Conservation (phyloP, 2,329 filamentous ascomycete genomes). For the Monosporascus sp. region DNA sequence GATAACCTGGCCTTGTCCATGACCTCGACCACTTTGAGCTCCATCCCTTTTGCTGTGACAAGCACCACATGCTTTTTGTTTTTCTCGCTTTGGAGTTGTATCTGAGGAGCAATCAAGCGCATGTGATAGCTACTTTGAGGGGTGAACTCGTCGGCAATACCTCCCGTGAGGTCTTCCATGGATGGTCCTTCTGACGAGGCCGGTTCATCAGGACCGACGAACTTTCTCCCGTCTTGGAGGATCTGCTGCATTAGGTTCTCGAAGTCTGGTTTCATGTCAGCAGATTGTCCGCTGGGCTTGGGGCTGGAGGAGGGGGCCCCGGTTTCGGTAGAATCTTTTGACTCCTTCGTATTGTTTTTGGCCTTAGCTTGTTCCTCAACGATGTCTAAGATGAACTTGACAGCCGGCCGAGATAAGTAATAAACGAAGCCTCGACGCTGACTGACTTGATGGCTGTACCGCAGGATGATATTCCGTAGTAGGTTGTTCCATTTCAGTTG, state of each 20-base stretch:
- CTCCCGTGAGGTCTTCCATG: conserved; percentile 61
- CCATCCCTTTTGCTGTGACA: conserved; percentile 96
- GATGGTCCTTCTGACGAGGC: conserved; percentile 30
- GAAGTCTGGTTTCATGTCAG: conserved; percentile 59
- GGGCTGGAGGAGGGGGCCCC: conserved; percentile 26
- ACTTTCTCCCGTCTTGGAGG: conserved; percentile 75
- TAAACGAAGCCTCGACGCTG: conserved; percentile 95
- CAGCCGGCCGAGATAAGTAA: conserved; percentile 89
- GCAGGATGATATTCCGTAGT: conserved; percentile 88
- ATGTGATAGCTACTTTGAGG: conserved; percentile 93
- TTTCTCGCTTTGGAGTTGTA: conserved; percentile 97
- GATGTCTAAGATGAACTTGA: conserved; percentile 97
- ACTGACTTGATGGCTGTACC: conserved; percentile 95
- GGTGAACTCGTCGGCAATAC: conserved; percentile 81
- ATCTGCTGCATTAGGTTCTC: conserved; percentile 84
- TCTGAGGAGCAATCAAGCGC: conserved; percentile 91
- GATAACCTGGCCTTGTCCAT: conserved; percentile 94
- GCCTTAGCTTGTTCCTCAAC: conserved; percentile 87
- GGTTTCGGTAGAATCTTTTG: conserved; percentile 19
- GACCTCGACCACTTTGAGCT: conserved; percentile 93
- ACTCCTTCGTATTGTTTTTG: conserved; percentile 37
- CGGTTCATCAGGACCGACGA: conserved; percentile 66
- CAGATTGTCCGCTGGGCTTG: conserved; percentile 39
- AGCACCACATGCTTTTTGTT: conserved; percentile 95
- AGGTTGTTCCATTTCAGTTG: conserved; percentile 99